Base-by-base conservation (phyloP, 2,329 filamentous ascomycete genomes). In the Verticillium nonalfalfae region DNA sequence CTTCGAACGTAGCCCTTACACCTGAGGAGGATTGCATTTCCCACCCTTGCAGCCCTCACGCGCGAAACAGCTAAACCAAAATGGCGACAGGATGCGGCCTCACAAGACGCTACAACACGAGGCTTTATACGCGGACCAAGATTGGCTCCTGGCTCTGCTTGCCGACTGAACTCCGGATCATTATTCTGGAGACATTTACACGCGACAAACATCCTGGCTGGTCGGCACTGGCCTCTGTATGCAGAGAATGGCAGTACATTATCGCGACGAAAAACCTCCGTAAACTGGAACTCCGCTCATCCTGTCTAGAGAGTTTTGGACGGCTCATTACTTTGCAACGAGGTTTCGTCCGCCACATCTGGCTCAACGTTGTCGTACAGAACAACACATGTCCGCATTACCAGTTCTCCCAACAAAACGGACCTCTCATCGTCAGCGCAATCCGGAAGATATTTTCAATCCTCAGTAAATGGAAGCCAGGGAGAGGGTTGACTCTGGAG, bases 221-320 rank as follows among this genome's bases (percentile, higher is more conserved):
- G 72, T 67, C 69, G 62, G 72, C 68, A 58, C 63, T 68, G 59
- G 71, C 73, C 26, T 69, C 71, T 56, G 71, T 75, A 9, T 74
- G 70, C 67, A 73, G 60, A 67, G 73, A 75, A 69, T 76, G 72
- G 73, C 71, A 72, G 61, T 7, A 57, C 55, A 59, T 69, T 61
- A 59, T 75, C 31, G 70, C 74, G 62, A 69, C 64, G 54, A 54
- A 18, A 36, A 75, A 69, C 56, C 74, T 74, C 57, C 52, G 56
- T 60, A 65, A 65, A 61, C 56, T 74, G 1, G 71, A 68, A 52
- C 61, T 75, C 31, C 56, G 57, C 55, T 50, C 59, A 36, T 60
- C 68, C 59, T 69, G 67, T 61, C 66, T 73, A 7, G 66, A 67
- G 14, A 61, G 67, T 18, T 67, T 71, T 57, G 55, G 66, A 62